These are phyloP conservation scores for Aspergillus leporis DNA, from an alignment of 495 filamentous ascomycete species.

Conservation along the genomic window DNA sequence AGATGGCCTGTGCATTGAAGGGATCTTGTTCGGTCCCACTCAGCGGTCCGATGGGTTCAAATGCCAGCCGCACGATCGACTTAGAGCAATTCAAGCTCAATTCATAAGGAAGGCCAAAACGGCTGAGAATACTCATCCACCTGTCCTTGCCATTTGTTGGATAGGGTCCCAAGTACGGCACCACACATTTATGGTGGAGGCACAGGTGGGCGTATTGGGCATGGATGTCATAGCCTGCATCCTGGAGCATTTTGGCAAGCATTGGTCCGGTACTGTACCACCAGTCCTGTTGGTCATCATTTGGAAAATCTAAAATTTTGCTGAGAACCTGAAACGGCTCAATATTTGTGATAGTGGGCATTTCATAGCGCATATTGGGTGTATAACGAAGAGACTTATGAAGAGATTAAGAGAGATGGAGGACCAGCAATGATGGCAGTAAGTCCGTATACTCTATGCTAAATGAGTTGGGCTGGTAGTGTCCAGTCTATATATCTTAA, in stretches of 20 bases:
- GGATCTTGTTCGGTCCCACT: background rate
- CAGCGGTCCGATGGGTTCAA: background rate
- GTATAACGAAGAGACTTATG: no score
- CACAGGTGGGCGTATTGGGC: background rate
- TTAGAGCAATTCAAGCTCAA: slow-evolving; percentile 7
- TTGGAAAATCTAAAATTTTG: slow-evolving; percentile 1
- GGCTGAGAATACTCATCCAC: slow-evolving; percentile 1
- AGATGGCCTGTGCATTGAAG: background rate
- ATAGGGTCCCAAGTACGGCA: background rate
- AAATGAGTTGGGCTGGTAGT: no score
- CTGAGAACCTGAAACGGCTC: background rate
- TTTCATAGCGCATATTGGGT: background rate
- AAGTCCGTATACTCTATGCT: no score
- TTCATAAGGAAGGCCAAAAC: slow-evolving; percentile 1
- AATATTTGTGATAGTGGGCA: background rate
- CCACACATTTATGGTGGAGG: background rate
- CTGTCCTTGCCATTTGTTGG: background rate
- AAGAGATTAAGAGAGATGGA: no score
- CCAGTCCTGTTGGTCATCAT: slow-evolving; percentile 1
- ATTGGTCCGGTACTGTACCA: slow-evolving; percentile 2
- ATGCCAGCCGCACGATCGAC: background rate
- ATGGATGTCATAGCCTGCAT: slow-evolving; percentile 1
- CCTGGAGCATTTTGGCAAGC: background rate
- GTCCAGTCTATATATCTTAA: no score
- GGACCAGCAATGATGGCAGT: no score